Percentiles rank a stretch among this genome's conserved stretches.
These are phyloP conservation scores for Schwanniomyces yamadae DNA, from an alignment of 805 yeast genomes.

Conservation along the genomic window DNA sequence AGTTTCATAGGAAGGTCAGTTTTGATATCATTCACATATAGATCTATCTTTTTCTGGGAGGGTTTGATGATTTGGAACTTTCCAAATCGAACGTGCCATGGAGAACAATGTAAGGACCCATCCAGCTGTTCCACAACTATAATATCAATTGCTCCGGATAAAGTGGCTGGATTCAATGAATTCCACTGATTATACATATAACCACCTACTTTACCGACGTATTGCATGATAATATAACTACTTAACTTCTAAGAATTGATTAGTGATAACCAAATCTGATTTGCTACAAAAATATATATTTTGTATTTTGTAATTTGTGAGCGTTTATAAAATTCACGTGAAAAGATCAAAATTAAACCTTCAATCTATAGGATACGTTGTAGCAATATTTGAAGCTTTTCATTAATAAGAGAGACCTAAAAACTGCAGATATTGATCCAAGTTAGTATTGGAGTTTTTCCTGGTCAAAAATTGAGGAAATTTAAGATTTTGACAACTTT, in stretches of 20 bases:
- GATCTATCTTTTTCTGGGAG: conserved; percentile 89
- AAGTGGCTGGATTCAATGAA: conserved; percentile 92
- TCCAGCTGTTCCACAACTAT: conserved; percentile 89
- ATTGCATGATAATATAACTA: conserved; percentile 79
- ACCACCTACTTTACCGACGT: conserved; percentile 93
- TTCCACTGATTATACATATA: conserved; percentile 97
- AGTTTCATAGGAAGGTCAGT: conserved; percentile 92
- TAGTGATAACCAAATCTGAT: not conserved
- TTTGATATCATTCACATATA: conserved; percentile 76
- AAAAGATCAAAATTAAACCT: not conserved
- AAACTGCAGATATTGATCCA: too few species aligned
- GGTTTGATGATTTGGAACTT: conserved; percentile 91
- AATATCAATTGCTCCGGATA: conserved; percentile 95
- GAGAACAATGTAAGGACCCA: conserved; percentile 82
- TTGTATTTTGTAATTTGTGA: not conserved
- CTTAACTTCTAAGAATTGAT: too few species aligned
- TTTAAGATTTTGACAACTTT: too few species aligned
- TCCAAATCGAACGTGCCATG: conserved; percentile 96
- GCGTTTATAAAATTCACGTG: conserved; percentile 1
- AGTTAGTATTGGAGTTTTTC: too few species aligned
- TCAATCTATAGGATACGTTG: too few species aligned
- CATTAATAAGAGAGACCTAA: too few species aligned
- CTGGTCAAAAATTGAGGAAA: too few species aligned
- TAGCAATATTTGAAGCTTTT: too few species aligned
- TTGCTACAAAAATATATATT: not conserved